Evolutionary conservation across 495 filamentous ascomycete genomes (phyloP).

Genomic region (Aspergillus panamensis): DNA sequence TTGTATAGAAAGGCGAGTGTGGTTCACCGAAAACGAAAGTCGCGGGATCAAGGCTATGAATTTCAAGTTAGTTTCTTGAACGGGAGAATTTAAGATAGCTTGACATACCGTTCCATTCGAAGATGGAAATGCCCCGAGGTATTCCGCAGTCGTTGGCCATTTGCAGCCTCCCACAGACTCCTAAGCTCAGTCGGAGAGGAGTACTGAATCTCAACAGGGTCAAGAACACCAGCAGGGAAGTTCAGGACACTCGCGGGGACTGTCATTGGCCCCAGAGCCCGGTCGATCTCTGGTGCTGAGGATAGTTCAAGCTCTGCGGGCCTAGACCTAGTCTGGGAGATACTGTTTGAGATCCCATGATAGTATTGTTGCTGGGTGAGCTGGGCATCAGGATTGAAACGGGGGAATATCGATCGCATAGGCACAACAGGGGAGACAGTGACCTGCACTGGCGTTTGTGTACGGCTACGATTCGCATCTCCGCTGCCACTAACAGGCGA

Average conservation of each 20-base stretch:
- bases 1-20: slow-evolving; percentile 43
- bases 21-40: slow-evolving; percentile 41
- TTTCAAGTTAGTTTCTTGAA: slow-evolving; percentile 17
- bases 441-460: slow-evolving; percentile 33
- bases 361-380: slow-evolving; percentile 67
- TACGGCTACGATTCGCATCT: not conserved
- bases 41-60: slow-evolving; percentile 28
- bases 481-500: slow-evolving; percentile 27
- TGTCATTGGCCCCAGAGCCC: slow-evolving; percentile 41
- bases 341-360: slow-evolving; percentile 50
- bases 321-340: slow-evolving; percentile 39
- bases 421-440: slow-evolving; percentile 35
- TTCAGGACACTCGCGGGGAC: slow-evolving; percentile 46
- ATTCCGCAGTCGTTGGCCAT: slow-evolving; percentile 46
- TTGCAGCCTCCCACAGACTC: slow-evolving; percentile 52
- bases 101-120: slow-evolving; percentile 42
- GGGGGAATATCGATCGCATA: slow-evolving; percentile 76
- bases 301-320: slow-evolving; percentile 29
- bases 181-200: slow-evolving; percentile 46
- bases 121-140: slow-evolving; percentile 42
- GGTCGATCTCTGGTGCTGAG: slow-evolving; percentile 38
- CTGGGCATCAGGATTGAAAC: slow-evolving; percentile 69
- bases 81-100: not conserved
- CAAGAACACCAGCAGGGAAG: slow-evolving; percentile 41
- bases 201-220: slow-evolving; percentile 33